These are phyloP conservation scores for Hypoxylon sp. DNA, from an alignment of 2,329 filamentous ascomycete genomes.

Conservation along the genomic window DNA sequence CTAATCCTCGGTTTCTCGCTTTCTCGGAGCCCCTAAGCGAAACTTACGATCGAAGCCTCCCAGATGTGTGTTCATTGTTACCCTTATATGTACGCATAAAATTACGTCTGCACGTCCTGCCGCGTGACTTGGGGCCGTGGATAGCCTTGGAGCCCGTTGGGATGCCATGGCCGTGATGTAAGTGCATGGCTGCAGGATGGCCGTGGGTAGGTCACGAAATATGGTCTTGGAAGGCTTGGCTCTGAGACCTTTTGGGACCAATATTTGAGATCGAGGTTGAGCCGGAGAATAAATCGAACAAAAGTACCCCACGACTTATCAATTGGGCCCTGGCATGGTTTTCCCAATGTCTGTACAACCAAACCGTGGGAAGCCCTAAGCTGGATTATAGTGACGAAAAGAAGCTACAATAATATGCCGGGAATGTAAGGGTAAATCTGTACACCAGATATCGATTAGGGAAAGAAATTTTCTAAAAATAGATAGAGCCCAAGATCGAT, in stretches of 20 bases:
- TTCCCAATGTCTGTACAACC: background rate
- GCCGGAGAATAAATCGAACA: slow-evolving; percentile 12
- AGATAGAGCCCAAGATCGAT: background rate
- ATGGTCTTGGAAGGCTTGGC: slow-evolving; percentile 16
- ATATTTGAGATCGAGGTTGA: slow-evolving; percentile 19
- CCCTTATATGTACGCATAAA: slow-evolving; percentile 11
- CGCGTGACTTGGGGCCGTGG: slow-evolving; percentile 30
- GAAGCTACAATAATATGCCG: slow-evolving; percentile 16
- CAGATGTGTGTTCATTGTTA: slow-evolving; percentile 10
- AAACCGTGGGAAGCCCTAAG: background rate
- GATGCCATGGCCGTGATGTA: slow-evolving; percentile 29
- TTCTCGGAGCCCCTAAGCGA: slow-evolving; percentile 25
- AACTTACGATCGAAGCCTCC: slow-evolving; percentile 16
- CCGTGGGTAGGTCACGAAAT: slow-evolving; percentile 12
- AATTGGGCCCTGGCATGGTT: slow-evolving; percentile 1
- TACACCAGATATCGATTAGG: background rate
- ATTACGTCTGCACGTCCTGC: slow-evolving; percentile 29
- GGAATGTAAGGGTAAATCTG: slow-evolving; percentile 5
- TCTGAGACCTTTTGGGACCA: slow-evolving; percentile 19
- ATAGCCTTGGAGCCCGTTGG: slow-evolving; percentile 15
- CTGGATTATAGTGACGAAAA: slow-evolving; percentile 7
- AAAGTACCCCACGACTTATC: slow-evolving; percentile 21
- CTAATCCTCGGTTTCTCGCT: slow-evolving; percentile 11
- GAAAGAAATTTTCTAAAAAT: slow-evolving; percentile 30
- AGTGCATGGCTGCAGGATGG: slow-evolving; percentile 25